Evolutionary conservation across 2,329 filamentous ascomycete genomes (phyloP), one percentile per base, ranked within the genome.

Genomic region (Sarocladium kiliense): DNA sequence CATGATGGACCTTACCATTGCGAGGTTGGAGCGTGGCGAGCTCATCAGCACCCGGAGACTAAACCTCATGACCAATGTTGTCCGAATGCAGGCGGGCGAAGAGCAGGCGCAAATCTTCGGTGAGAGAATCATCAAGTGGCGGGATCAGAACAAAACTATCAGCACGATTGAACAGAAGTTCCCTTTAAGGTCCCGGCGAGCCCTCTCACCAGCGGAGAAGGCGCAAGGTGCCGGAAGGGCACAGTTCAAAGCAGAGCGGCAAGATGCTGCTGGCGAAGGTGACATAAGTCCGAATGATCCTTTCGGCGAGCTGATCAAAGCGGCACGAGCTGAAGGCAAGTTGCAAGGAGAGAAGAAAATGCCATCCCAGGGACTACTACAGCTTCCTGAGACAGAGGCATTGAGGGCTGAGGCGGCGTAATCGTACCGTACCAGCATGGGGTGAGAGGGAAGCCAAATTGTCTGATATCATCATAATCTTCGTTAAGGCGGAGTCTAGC

Each of bases 1-100:
- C 47, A 51, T 51, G 47, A 34, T 51, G 47, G 47, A 51, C 30
- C 7, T 51, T n/a, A 36, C 30, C 27, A 14, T 51, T 16, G 12
- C 7, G 18, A 11, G 47, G 18, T 18, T 51, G 14, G 18, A 51
- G 30, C 10, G 27, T 10, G 47, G 47, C 30, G 47, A 51, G 30
- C 27, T 51, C 27, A 36, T 51, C 18, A 51, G 30, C 27, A 21
- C 26, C 5, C 18, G 27, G n/a, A 32, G 47, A 19, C 26, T 51
- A 26, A 51, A 34, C 3, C 30, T 34, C 47, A 32, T 51, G 27
- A 23, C 14, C 11, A 23, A 51, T 18, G 12, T 34, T 14, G 47
- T 51, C 4, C 47, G 47, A 21, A 18, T 3, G 11, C 47, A 51
- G 30, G 26, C 30, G 3, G 47, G 47, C n/a, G 30, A 51, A 16